Conservation (phyloP, 352 stramenopile genomes). For the Lagenidium giganteum region DNA sequence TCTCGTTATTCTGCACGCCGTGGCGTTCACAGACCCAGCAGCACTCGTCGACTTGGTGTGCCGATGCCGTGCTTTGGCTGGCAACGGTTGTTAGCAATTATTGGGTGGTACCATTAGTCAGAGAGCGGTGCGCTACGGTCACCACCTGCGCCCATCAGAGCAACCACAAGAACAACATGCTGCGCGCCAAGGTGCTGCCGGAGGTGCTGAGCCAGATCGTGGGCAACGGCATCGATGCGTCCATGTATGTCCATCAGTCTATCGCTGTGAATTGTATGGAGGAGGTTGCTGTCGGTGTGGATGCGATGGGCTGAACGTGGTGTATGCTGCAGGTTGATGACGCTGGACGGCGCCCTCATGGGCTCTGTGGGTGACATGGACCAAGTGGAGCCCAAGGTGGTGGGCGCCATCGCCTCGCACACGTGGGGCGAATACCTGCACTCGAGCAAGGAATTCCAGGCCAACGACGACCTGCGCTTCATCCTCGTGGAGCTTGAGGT, state of each 20-base stretch:
- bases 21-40: too few relatives aligned
- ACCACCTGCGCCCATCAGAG: too few relatives aligned
- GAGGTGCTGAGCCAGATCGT: conserved; percentile 78
- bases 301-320: not conserved
- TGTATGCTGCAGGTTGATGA: conserved; percentile 55
- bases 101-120: too few relatives aligned
- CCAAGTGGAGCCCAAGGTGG: conserved; percentile 74
- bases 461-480: conserved; percentile 40
- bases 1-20: too few relatives aligned
- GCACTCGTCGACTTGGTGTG: too few relatives aligned
- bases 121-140: too few relatives aligned
- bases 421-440: conserved; percentile 82
- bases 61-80: too few relatives aligned
- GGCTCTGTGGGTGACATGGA: conserved; percentile 57
- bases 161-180: too few relatives aligned
- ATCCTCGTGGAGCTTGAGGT: conserved; percentile 78
- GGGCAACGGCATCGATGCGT: conserved; percentile 61
- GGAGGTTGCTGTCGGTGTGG: too few relatives aligned
- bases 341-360: conserved; percentile 79
- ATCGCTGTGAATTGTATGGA: too few relatives aligned
- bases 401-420: conserved; percentile 79
- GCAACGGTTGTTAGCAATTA: too few relatives aligned
- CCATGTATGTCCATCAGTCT: conserved; percentile 64
- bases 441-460: conserved; percentile 62
- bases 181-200: conserved; percentile 73